These are phyloP conservation scores for Fusarium sp. DNA, from an alignment of 2,329 filamentous ascomycete species.

Conservation along the genomic window DNA sequence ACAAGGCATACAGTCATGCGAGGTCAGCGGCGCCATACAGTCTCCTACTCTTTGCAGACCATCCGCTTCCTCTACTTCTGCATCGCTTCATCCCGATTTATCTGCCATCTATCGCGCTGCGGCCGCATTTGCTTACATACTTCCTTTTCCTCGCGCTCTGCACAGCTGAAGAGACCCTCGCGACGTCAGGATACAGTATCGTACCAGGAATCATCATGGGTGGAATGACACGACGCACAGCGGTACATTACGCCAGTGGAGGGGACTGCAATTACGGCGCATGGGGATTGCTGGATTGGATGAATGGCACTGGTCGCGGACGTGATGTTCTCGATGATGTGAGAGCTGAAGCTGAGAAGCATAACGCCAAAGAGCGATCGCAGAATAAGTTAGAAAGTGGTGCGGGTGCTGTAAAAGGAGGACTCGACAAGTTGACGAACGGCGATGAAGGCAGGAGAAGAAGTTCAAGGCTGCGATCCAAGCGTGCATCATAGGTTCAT, in stretches of 20 bases:
- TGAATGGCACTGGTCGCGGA: slow-evolving; percentile 65
- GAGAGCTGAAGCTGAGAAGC: slow-evolving; percentile 67
- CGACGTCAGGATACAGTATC: slow-evolving; percentile 74
- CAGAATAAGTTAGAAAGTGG: slow-evolving; percentile 50
- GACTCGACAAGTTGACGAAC: slow-evolving; percentile 48
- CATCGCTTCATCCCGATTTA: slow-evolving; percentile 73
- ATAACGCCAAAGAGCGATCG: slow-evolving; percentile 59
- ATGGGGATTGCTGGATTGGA: slow-evolving; percentile 72
- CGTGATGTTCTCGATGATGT: slow-evolving; percentile 65
- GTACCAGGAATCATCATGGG: slow-evolving; percentile 65
- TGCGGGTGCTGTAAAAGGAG: slow-evolving; percentile 49
- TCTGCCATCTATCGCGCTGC: slow-evolving; percentile 71
- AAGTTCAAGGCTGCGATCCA: slow-evolving; percentile 44
- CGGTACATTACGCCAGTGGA: slow-evolving; percentile 65
- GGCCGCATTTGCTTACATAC: slow-evolving; percentile 79
- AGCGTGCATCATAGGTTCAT: slow-evolving; percentile 12
- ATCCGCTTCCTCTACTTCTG: slow-evolving; percentile 72
- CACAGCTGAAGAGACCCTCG: slow-evolving; percentile 73
- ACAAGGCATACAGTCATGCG: slow-evolving; percentile 62
- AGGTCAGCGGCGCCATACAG: slow-evolving; percentile 68
- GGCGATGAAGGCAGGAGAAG: slow-evolving; percentile 43
- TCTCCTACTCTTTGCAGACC: slow-evolving; percentile 73
- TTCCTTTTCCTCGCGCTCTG: slow-evolving; percentile 71
- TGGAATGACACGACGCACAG: slow-evolving; percentile 57
- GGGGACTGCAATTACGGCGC: slow-evolving; percentile 71